phyloP scores from a whole-genome alignment of 1,139 yeast genomes.

The Pichia sp. region DNA sequence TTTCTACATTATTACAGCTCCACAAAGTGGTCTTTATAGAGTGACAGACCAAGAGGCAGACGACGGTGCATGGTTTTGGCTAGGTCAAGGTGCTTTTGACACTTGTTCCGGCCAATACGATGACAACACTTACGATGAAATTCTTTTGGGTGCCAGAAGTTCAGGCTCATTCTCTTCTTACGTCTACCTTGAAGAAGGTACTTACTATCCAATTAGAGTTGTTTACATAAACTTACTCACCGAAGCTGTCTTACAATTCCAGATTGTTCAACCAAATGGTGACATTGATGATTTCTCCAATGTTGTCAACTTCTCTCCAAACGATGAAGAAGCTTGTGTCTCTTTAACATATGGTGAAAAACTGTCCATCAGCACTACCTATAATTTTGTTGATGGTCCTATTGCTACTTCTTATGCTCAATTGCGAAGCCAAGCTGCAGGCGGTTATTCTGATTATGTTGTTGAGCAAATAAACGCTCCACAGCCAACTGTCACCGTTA shows the following conservation, averaged over 20 bases:
- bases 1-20: constrained; percentile 10
- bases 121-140: constrained; percentile 5
- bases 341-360: background rate
- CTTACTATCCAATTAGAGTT: constrained; percentile 26
- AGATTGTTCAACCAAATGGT: constrained; percentile 16
- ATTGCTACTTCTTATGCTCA: constrained; percentile 41
- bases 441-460: constrained; percentile 17
- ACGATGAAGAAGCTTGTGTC: constrained; percentile 3
- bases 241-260: constrained; percentile 13
- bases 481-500: constrained; percentile 8
- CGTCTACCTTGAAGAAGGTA: constrained; percentile 17
- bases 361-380: constrained; percentile 1
- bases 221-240: constrained; percentile 15
- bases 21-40: constrained; percentile 21
- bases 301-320: constrained; percentile 4
- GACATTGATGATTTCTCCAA: constrained; percentile 6
- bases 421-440: constrained; percentile 32
- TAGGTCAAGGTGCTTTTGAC: constrained; percentile 24
- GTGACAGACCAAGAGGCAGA: constrained; percentile 15
- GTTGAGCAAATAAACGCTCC: constrained; percentile 6
- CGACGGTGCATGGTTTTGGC: constrained; percentile 21
- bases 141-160: constrained; percentile 10
- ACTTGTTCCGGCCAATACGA: constrained; percentile 19
- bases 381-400: constrained; percentile 23
- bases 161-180: constrained; percentile 10